Evolutionary conservation across 1,284 basidiomycete species (phyloP).

Genomic region (Ceratobasidium theobromae): DNA sequence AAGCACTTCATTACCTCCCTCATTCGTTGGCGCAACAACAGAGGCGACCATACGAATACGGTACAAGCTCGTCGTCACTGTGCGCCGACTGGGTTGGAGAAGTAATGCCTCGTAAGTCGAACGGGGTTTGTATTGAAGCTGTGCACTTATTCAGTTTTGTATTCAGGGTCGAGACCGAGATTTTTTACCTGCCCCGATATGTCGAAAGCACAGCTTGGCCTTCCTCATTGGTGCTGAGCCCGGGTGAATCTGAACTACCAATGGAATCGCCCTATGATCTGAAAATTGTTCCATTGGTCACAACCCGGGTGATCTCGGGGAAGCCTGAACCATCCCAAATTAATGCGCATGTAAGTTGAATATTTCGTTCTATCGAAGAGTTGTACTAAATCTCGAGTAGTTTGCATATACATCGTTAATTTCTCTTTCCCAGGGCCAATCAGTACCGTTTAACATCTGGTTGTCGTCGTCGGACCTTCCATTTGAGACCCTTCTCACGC

Average conservation of each 20-base stretch:
- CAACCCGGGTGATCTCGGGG: neutral
- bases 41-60: conserved; percentile 1
- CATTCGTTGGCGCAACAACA: neutral
- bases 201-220: neutral
- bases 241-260: neutral
- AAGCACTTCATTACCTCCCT: neutral
- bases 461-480: neutral
- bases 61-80: conserved; percentile 3
- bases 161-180: conserved; percentile 3
- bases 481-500: neutral
- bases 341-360: conserved; percentile 17
- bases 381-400: neutral
- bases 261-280: conserved; percentile 12
- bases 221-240: neutral
- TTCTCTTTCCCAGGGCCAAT: neutral
- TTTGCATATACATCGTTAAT: neutral
- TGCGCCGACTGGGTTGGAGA: conserved; percentile 15
- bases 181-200: conserved; percentile 11
- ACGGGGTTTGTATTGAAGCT: neutral
- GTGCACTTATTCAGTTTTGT: neutral
- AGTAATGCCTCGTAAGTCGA: conserved; percentile 1
- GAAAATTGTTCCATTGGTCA: neutral
- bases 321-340: neutral
- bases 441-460: neutral
- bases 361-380: neutral